Evolutionary conservation across 139 green algal species (phyloP), one percentile per base, ranked within the genome.

Genomic region (Auxenochlorella protothecoides): DNA sequence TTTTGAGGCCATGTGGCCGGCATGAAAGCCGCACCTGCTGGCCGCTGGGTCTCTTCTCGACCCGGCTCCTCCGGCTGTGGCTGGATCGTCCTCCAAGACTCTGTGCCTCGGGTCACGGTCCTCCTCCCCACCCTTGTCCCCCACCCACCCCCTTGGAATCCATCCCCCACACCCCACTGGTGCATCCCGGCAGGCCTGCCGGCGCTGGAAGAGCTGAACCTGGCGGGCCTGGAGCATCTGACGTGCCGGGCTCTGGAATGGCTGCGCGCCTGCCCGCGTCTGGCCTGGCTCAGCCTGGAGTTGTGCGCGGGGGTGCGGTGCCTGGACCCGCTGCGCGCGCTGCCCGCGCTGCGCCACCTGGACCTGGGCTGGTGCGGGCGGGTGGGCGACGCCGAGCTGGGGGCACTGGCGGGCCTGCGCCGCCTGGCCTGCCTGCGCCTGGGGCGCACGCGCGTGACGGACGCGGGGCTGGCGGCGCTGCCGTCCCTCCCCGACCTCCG

Each of bases 361-460:
- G 64, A 86, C 62, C 55, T 85, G 44, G 81, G 80, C 5, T 86
- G 81, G 76, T 86, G 81, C 80, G 61, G 55, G 54, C 27, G 13
- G 3, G 54, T 82, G n/a, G 55, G 55, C 4, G 74, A 81, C 55
- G 59, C 55, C 2, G 82, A 87, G 53, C 70, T 75, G 4, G 13
- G 14, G 10, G 73, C 63, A 13, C 55, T 87, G 57, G 68, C 66
- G 52, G 3, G 14, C 53, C 68, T 86, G 6, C 63, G 69, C 8
- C 13, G 13, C 3, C 75, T 86, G 11, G 65, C 57, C 12, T 51
- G 74, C 7, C 67, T 86, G 44, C 55, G 67, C 63, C 71, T 86
- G 63, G 68, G 70, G 0, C 76, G 78, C 51, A 84, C 73, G 2
- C 62, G 70, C 63, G 77, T 83, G 66, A 15, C 72, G n/a, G 72